phyloP scores from a whole-genome alignment of 2,329 filamentous ascomycete species.

The Passalora sequoiae region DNA sequence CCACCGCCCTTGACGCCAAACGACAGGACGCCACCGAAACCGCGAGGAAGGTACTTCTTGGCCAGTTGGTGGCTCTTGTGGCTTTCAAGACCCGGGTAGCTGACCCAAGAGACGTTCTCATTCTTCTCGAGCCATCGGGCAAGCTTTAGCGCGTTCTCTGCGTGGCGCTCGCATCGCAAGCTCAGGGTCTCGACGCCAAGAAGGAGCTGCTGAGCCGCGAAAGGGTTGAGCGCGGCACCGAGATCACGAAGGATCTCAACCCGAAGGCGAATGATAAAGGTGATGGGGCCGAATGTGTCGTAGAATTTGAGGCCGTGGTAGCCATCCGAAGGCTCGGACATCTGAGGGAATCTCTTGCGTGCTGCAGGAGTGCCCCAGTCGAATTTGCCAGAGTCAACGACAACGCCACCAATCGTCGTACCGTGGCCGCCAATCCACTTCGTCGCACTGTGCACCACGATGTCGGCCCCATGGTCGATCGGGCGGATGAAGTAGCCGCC shows the following conservation, averaged over 20 bases:
- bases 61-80: conserved; percentile 75
- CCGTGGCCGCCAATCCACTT: conserved; percentile 98
- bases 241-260: conserved; percentile 89
- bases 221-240: conserved; percentile 77
- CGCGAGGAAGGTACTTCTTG: conserved; percentile 78
- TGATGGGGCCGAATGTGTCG: conserved; percentile 79
- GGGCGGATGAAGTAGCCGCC: conserved; percentile 83
- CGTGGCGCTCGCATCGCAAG: conserved; percentile 79
- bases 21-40: conserved; percentile 84
- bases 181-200: conserved; percentile 86
- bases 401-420: conserved; percentile 75
- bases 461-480: conserved; percentile 86
- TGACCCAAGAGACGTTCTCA: conserved; percentile 84
- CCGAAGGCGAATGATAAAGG: conserved; percentile 78
- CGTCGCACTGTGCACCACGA: conserved; percentile 88
- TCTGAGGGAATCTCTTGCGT: conserved; percentile 73
- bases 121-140: conserved; percentile 80
- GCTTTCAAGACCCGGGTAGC: conserved; percentile 80
- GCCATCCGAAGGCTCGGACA: conserved; percentile 79
- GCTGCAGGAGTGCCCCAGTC: conserved; percentile 77
- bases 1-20: conserved; percentile 90
- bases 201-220: conserved; percentile 86
- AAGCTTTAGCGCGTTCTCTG: conserved; percentile 72
- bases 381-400: conserved; percentile 86
- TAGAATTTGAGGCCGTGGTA: conserved; percentile 94